These are phyloP conservation scores for Solanum boliviense DNA, from an alignment of 257 asterid species.

Conservation along the genomic window DNA sequence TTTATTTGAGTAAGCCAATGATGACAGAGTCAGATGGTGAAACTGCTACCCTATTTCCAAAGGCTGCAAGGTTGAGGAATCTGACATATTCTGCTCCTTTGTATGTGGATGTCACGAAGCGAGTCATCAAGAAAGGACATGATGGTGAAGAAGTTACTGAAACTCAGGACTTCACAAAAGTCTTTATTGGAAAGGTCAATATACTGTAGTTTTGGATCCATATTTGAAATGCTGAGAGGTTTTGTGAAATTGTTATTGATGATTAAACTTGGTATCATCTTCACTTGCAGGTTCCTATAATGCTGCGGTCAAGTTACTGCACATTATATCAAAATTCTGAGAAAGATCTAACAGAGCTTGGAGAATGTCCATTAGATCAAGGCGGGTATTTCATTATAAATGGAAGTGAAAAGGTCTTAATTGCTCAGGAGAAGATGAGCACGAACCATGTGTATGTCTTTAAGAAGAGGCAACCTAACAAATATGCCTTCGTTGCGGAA, in stretches of 20 bases:
- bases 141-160: slow-evolving; percentile 98
- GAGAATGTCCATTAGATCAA: slow-evolving; percentile 97
- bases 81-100: slow-evolving; percentile 95
- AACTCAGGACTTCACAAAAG: slow-evolving; percentile 94
- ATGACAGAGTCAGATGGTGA: slow-evolving; percentile 99
- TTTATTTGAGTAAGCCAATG: slow-evolving; percentile 96
- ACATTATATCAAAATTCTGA: slow-evolving; percentile 87
- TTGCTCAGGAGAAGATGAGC: slow-evolving; percentile 99
- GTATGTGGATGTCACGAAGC: slow-evolving; percentile 83
- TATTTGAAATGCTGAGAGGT: not conserved
- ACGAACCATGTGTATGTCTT: slow-evolving; percentile 96
- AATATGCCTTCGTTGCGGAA: slow-evolving; percentile 91
- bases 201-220: not conserved
- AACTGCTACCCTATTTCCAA: slow-evolving; percentile 95
- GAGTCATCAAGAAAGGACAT: slow-evolving; percentile 88
- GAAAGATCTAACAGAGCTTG: slow-evolving; percentile 96
- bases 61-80: slow-evolving; percentile 97
- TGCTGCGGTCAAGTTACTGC: slow-evolving; percentile 96
- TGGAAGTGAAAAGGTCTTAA: slow-evolving; percentile 95
- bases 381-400: slow-evolving; percentile 95
- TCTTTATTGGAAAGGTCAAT: slow-evolving; percentile 88
- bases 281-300: slow-evolving; percentile 67
- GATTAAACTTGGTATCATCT: not conserved
- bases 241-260: not conserved
- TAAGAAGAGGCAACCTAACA: slow-evolving; percentile 97